Evolutionary conservation across 208 protist species (phyloP).

Genomic region (Novymonas esmeraldas): DNA sequence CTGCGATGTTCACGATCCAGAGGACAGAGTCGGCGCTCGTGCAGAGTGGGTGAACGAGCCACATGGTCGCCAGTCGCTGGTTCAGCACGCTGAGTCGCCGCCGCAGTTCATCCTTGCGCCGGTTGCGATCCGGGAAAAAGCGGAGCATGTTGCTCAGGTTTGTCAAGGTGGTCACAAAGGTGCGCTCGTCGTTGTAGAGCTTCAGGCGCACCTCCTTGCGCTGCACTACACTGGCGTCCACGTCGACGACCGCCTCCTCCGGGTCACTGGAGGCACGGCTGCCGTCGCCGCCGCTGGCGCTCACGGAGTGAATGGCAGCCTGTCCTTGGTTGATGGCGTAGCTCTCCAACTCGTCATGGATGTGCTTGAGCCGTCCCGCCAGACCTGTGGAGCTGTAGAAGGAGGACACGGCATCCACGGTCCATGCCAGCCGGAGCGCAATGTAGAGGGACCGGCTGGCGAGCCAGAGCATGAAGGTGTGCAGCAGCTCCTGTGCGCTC

Average conservation of each 20-base stretch:
- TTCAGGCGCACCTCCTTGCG: conserved; percentile 84
- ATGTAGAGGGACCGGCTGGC: conserved; percentile 67
- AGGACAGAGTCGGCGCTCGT: conserved; percentile 60
- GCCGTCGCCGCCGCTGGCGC: conserved; percentile 17
- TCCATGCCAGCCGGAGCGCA: conserved; percentile 81
- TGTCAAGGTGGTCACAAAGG: conserved; percentile 76
- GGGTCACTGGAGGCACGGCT: conserved; percentile 16
- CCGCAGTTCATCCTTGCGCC: conserved; percentile 78
- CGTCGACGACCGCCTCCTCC: conserved; percentile 19
- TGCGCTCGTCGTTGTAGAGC: conserved; percentile 82
- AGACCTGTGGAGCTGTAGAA: conserved; percentile 57
- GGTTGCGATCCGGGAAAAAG: conserved; percentile 58
- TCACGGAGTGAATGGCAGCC: conserved; percentile 1
- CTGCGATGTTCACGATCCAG: conserved; percentile 87
- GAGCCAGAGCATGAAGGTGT: conserved; percentile 77
- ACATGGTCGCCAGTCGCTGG: conserved; percentile 47
- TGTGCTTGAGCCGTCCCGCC: conserved; percentile 59
- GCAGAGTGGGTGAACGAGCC: conserved; percentile 78
- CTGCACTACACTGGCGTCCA: conserved; percentile 51
- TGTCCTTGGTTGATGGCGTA: conserved; percentile 83
- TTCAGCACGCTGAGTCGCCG: conserved; percentile 66
- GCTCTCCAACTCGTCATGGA: conserved; percentile 89
- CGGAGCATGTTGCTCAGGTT: conserved; percentile 77
- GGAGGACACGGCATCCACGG: conserved; percentile 62
- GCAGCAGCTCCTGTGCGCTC: conserved; percentile 58